Evolutionary conservation across 2,329 filamentous ascomycete species (phyloP), one percentile per base, ranked within the genome.

Genomic region (Ceratocystis cacaofunesta): DNA sequence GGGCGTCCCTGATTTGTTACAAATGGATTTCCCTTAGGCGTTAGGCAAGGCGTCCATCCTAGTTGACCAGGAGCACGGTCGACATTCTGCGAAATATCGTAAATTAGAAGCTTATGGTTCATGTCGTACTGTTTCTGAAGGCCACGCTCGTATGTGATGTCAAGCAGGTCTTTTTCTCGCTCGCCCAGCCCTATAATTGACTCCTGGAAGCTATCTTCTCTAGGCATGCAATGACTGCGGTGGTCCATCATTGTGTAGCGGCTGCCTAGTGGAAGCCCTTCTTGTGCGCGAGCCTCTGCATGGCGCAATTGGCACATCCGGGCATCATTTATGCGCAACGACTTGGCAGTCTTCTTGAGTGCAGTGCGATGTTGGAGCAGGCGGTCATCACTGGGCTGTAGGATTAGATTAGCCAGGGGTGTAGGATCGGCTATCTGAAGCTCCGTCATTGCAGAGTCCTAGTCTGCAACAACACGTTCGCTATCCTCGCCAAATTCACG

Each of bases 41-140:
- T 90, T 8, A 91, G 76, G 70, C 89, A 92, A 0, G 82, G 80
- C 1, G 82, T 76, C 5, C 88, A 77, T 0, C 88, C 88, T 50
- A 80, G 78, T 8, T 69, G 68, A 62, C 82, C 78, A 1, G 73
- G 73, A 10, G 79, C 78, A 15, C 87, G 78, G 70, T 90, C 85
- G 7, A 90, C 78, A 63, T 90, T 91, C 70, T 92, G 89, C 5
- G 85, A 88, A 0, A 89, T 74, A 67, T 92, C 86, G 69, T 84
- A 79, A 44, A 82, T 73, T 12, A 75, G 71, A 12, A 73, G 70
- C 71, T 82, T 78, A 70, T 71, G 75, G 3, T 58, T 65, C 10
- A 74, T 78, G 70, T 91, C 78, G 15, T 74, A 72, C 3, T 70
- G 68, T 1, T 80, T 73, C 50, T 78, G 79, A 7, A 67, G 64